These are phyloP conservation scores for Oryza officinalis DNA, from an alignment of 176 grass and related monocot species.

Conservation along the genomic window DNA sequence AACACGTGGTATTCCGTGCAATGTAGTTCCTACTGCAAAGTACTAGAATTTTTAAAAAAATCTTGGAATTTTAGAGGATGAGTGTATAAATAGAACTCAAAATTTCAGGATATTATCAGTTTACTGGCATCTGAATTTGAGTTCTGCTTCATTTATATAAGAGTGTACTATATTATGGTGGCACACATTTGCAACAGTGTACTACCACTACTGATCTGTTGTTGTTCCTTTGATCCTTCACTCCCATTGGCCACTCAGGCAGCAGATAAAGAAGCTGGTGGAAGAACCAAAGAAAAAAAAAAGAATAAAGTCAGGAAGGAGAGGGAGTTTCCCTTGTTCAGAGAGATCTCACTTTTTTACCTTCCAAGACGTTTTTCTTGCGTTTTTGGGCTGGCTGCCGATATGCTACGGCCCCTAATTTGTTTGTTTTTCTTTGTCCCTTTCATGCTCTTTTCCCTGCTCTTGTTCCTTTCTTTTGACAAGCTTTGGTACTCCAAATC, in stretches of 20 bases:
- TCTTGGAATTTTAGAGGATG: not conserved
- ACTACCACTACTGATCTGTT: conserved; percentile 3
- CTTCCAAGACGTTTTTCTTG: conserved; percentile 37
- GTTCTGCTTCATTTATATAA: not conserved
- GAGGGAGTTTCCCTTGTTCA: conserved; percentile 20
- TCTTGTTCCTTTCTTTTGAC: conserved; percentile 46
- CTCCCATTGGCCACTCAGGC: not conserved
- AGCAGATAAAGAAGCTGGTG: conserved; percentile 19
- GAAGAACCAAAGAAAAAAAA: conserved; percentile 13
- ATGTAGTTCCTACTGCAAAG: not conserved
- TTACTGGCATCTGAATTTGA: not conserved
- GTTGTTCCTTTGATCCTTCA: not conserved
- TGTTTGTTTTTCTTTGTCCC: conserved; percentile 49
- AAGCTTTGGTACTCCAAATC: conserved; percentile 32
- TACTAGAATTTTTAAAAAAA: not conserved
- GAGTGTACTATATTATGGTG: not conserved
- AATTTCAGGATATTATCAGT: not conserved
- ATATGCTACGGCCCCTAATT: conserved; percentile 29
- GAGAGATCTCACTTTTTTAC: conserved; percentile 38
- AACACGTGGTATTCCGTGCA: not conserved
- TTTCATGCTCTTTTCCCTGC: not conserved
- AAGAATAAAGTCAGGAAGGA: conserved; percentile 37
- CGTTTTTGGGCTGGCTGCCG: conserved; percentile 29
- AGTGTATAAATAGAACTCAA: not conserved
- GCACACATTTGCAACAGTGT: conserved; percentile 22